Evolutionary conservation across 2,329 filamentous ascomycete genomes (phyloP), one percentile per base, ranked within the genome.

Genomic region (Paramyrothecium roridum): DNA sequence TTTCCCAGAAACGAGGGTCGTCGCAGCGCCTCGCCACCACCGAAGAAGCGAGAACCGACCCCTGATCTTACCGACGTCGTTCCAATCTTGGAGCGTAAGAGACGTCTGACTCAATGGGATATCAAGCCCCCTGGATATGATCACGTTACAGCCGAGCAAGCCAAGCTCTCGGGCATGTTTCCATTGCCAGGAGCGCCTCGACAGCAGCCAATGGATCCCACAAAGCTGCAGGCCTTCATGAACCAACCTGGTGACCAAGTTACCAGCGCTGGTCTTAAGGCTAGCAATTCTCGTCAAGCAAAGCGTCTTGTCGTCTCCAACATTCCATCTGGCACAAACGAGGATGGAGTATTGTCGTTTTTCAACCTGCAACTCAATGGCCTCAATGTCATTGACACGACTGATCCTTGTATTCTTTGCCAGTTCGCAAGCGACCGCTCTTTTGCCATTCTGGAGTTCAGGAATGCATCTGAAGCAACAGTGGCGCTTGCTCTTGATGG

Each of bases 101-200:
- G 96, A 64, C 89, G 95, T 57, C 79, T 99, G 80, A 98, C 93
- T 37, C 96, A 99, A 74, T 99, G 95, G 95, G 96, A 99, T 72
- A 97, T 99, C 73, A 99, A 99, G 77, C 95, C 95, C 7, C 91
- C 92, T 17, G 93, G 95, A 48, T 99, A 99, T 68, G 96, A 99
- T 69, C 96, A 95, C 73, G 93, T 99, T 61, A 97, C 95, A 2
- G 92, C 95, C 21, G 96, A 99, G 74, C 96, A 99, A 73, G 96
- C 95, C 52, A 99, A 99, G 79, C 82, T 99, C 48, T 99, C 96
- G 62, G 89, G 93, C 78, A 97, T 99, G 95, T 99, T 99, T 78
- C 93, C 96, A 57, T 85, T 99, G 48, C 95, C 95, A 3, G 95
- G 95, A 61, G 95, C 95, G 58, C 95, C 95, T 54, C 87, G 95